Percentiles rank a stretch among this genome's conserved stretches.
Evolutionary conservation across 441 rosid genomes (phyloP).

Genomic region (Omphalea diandra): DNA sequence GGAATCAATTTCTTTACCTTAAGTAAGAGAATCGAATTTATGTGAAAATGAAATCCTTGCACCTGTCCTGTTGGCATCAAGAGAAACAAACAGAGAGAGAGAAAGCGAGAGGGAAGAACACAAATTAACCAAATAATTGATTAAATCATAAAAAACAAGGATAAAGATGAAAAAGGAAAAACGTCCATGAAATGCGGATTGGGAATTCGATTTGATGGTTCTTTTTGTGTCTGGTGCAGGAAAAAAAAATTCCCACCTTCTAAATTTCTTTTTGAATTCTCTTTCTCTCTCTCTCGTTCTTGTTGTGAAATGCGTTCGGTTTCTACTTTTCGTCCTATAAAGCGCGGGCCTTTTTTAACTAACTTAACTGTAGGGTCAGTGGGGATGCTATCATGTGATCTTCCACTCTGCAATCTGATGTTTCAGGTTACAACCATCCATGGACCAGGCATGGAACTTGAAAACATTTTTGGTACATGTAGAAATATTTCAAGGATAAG

Average conservation of each 20-base stretch:
- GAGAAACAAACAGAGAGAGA: no score
- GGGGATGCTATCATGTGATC: neutral
- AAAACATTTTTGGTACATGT: no score
- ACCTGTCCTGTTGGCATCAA: no score
- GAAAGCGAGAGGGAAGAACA: no score
- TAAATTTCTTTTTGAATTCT: neutral
- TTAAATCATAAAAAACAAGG: neutral
- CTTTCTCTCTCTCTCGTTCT: no score
- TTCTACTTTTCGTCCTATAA: neutral
- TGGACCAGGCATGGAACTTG: no score
- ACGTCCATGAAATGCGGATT: neutral
- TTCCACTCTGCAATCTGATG: no score
- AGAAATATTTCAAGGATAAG: no score
- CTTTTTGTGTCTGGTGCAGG: neutral
- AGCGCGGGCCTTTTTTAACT: conserved; percentile 1
- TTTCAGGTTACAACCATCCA: no score
- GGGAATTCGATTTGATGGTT: conserved; percentile 1
- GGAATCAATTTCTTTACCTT: neutral
- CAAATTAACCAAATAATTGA: neutral
- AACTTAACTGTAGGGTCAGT: neutral
- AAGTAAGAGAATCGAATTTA: neutral
- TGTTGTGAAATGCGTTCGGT: neutral
- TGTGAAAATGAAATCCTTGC: neutral
- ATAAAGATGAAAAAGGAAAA: no score
- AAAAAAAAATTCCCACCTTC: neutral